Conservation (phyloP, 805 yeast genomes). For the Saturnispora sanitii region DNA sequence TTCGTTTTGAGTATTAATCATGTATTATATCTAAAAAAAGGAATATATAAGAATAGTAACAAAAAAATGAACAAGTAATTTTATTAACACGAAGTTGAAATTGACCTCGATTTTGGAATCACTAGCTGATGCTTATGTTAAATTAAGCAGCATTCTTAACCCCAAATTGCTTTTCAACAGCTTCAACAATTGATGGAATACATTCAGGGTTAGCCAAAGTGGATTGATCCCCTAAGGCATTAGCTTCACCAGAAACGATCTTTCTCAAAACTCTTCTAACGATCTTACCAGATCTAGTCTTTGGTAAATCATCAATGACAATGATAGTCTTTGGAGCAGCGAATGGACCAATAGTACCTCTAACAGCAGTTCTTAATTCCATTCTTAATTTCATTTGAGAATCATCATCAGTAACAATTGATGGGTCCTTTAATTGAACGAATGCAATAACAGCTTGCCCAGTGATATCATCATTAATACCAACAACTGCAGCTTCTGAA, state of each 20-base stretch:
- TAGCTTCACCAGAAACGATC: conserved; percentile 84
- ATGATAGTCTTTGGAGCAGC: conserved; percentile 88
- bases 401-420: conserved; percentile 30
- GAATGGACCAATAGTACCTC: conserved; percentile 87
- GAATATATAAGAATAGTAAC: too few species aligned
- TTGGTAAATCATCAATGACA: conserved; percentile 86
- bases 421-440: conserved; percentile 64
- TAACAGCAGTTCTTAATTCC: conserved; percentile 76
- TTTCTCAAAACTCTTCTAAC: conserved; percentile 97
- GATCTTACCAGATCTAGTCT: conserved; percentile 96
- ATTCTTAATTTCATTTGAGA: conserved; percentile 50
- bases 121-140: not conserved
- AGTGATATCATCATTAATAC: conserved; percentile 87
- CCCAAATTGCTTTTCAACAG: conserved; percentile 42
- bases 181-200: conserved; percentile 65
- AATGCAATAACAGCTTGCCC: conserved; percentile 97
- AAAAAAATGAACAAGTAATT: too few species aligned
- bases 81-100: too few species aligned
- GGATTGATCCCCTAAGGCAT: conserved; percentile 83
- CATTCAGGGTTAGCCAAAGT: conserved; percentile 82
- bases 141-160: conserved; percentile 23
- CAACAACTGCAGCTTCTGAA: conserved; percentile 95
- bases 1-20: too few species aligned
- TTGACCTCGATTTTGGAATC: not conserved
- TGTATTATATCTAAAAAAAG: too few species aligned